Evolutionary conservation across 257 asterid genomes (phyloP).

Genomic region (Solanum chiquidenum): DNA sequence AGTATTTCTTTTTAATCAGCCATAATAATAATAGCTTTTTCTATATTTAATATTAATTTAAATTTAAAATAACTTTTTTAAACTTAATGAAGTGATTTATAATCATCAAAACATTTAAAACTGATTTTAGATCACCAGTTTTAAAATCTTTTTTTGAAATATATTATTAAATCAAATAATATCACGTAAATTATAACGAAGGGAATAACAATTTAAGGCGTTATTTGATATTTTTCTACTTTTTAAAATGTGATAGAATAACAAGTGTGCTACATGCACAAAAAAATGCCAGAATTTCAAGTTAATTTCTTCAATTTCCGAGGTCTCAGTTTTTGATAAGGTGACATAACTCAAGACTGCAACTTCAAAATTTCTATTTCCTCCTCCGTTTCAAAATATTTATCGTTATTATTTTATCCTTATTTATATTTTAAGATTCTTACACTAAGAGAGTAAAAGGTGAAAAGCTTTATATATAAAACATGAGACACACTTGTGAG

Average conservation of each 20-base stretch:
- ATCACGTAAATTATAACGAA: too few species aligned
- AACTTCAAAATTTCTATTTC: not conserved
- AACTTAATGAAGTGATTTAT: too few species aligned
- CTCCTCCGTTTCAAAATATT: not conserved
- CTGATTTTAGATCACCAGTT: too few species aligned
- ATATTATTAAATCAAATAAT: too few species aligned
- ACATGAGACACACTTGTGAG: not conserved
- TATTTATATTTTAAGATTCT: not conserved
- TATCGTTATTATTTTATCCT: not conserved
- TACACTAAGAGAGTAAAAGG: not conserved
- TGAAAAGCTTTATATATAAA: not conserved
- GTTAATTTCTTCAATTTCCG: constrained; percentile 7
- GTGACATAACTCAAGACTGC: not conserved
- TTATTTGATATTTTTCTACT: not conserved
- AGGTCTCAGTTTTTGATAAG: not conserved
- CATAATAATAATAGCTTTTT: not conserved
- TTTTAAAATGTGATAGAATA: not conserved
- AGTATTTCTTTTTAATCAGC: not conserved
- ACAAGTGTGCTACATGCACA: constrained; percentile 11
- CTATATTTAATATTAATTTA: too few species aligned
- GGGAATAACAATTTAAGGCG: not conserved
- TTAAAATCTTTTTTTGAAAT: too few species aligned
- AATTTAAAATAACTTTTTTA: too few species aligned
- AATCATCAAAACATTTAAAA: too few species aligned
- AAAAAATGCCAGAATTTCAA: not conserved